phyloP scores from a whole-genome alignment of 2,329 filamentous ascomycete genomes.

The Fusarium sp. region DNA sequence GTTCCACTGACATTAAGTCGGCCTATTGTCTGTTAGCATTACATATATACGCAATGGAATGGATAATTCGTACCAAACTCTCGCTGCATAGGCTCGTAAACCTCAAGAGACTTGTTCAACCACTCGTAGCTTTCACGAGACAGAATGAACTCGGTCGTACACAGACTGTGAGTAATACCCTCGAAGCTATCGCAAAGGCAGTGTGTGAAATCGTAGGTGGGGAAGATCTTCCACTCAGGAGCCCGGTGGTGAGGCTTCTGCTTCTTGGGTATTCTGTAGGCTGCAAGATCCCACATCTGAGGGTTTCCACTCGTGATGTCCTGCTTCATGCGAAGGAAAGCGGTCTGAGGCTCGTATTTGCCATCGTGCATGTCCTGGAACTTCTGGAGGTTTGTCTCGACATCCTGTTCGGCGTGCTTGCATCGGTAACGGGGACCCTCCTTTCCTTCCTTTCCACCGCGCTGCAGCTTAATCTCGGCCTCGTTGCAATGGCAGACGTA shows the following conservation, averaged over 20 bases:
- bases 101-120: conserved; percentile 82
- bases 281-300: conserved; percentile 96
- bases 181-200: conserved; percentile 94
- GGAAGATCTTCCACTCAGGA: conserved; percentile 92
- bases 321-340: conserved; percentile 94
- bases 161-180: conserved; percentile 89
- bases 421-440: conserved; percentile 79
- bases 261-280: conserved; percentile 85
- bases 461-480: conserved; percentile 85
- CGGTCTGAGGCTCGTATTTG: conserved; percentile 86
- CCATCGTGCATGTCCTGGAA: conserved; percentile 93
- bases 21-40: conserved; percentile 32
- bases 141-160: conserved; percentile 91
- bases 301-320: conserved; percentile 85
- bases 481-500: conserved; percentile 93
- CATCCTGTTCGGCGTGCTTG: conserved; percentile 78
- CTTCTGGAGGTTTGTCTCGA: conserved; percentile 81
- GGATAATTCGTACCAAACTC: conserved; percentile 68
- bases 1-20: conserved; percentile 80
- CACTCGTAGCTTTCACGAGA: conserved; percentile 90
- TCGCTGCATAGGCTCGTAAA: conserved; percentile 94
- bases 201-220: conserved; percentile 93
- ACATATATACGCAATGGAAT: too few species aligned
- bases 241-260: conserved; percentile 80
- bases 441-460: conserved; percentile 79